These are phyloP conservation scores for Rhodotorula kratochvilovae DNA, from an alignment of 768 basidiomycete genomes.

Conservation along the genomic window DNA sequence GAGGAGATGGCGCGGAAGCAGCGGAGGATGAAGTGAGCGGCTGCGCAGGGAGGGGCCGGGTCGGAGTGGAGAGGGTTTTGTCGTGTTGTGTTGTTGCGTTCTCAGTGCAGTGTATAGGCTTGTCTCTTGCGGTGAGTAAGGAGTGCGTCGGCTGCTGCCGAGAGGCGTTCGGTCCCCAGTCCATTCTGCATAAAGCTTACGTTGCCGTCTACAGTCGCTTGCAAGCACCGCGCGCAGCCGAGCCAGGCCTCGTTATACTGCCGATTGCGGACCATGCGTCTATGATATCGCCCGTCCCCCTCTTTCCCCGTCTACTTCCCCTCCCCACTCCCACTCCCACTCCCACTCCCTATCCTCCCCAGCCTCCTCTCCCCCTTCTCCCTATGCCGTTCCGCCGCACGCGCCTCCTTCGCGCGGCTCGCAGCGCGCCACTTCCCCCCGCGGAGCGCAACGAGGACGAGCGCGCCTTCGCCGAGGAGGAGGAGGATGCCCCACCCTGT, in stretches of 20 bases:
- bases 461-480: conserved; percentile 2
- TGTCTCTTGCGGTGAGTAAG: no score
- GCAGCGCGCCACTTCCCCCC: conserved; percentile 16
- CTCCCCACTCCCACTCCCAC: not conserved
- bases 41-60: not conserved
- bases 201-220: no score
- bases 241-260: no score
- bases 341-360: not conserved
- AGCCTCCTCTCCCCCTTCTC: not conserved
- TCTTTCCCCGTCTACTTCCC: not conserved
- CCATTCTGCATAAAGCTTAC: no score
- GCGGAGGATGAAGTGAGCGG: conserved; percentile 50
- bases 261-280: no score
- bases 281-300: no score
- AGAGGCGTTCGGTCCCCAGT: no score
- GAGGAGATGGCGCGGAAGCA: conserved; percentile 80
- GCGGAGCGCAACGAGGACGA: conserved; percentile 6
- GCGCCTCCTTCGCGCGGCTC: not conserved
- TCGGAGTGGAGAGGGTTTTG: not conserved
- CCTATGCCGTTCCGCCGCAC: not conserved
- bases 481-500: conserved; percentile 50
- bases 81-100: not conserved
- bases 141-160: no score
- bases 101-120: not conserved
- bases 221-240: no score